phyloP scores from a whole-genome alignment of 306 rosid species.

The Vachellia collinsii region DNA sequence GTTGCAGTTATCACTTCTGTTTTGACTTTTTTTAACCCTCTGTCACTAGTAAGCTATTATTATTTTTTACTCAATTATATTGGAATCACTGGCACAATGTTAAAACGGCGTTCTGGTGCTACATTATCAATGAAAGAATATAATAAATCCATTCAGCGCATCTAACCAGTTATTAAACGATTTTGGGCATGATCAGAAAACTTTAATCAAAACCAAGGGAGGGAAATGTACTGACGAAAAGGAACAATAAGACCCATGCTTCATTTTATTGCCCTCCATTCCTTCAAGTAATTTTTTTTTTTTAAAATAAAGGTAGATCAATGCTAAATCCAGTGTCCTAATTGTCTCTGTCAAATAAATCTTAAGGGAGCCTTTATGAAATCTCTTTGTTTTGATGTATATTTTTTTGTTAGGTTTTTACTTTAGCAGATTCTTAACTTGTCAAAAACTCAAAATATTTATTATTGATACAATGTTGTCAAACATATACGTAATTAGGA shows the following conservation, averaged over 20 bases:
- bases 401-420: constrained; percentile 3
- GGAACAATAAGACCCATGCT: neutral
- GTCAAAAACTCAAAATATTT: neutral
- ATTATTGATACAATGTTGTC: neutral
- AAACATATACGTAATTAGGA: neutral
- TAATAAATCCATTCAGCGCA: neutral
- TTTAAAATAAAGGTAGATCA: neutral
- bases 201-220: neutral
- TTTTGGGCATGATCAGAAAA: neutral
- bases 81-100: neutral
- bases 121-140: neutral
- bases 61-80: neutral
- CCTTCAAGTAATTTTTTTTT: neutral
- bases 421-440: neutral
- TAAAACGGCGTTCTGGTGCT: neutral
- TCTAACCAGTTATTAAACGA: neutral
- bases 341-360: neutral
- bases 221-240: no score
- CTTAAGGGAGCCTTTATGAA: neutral
- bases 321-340: neutral
- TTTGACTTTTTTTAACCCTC: neutral
- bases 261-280: neutral
- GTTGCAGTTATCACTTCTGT: neutral
- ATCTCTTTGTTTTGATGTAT: neutral
- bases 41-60: neutral